Evolutionary conservation across 2,329 filamentous ascomycete genomes (phyloP), one percentile per base, ranked within the genome.

Genomic region (Didymella pinodella): DNA sequence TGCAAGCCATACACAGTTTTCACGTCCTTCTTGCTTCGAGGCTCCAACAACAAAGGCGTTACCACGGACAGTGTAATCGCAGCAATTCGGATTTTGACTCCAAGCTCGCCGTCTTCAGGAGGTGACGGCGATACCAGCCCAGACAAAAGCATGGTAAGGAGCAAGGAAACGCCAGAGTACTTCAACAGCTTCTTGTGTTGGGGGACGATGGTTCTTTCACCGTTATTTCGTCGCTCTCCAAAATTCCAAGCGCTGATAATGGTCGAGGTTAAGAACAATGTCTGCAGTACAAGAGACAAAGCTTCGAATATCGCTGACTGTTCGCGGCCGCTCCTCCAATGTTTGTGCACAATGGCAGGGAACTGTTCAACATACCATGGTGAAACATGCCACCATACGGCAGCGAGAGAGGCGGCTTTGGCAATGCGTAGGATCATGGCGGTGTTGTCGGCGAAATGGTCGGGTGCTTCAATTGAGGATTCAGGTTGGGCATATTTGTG

Each of bases 1-100:
- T 84, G 82, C 7, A 86, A 73, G 1, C 81, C 80, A 62, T 86
- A 86, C 5, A 75, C 38, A 0, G 49, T 57, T n/a, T 50, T 29
- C 26, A 28, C 34, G 46, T 48, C 28, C 28, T 53, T 51, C 26
- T 43, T 32, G 4, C 18, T 26, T 18, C 34, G 31, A 12, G 14
- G 8, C 29, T 12, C 31, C 20, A 26, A 7, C 18, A 26, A 3
- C 5, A 5, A 6, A 29, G 8, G 3, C 7, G 12, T 7, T 28
- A 12, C 20, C 20, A 12, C 3, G 2, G 44, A 11, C 7, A 31
- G 8, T 14, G n/a, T 25, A 3, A 4, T 11, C 8, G 36, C n/a
- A 43, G 11, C 31, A 49, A 40, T 11, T 25, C 11, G 4, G 7
- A 25, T 10, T 31, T 36, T 22, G n/a, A n/a, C 11, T 6, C n/a